Percentiles rank a stretch among this genome's conserved stretches.
These are phyloP conservation scores for Scheffersomyces illinoinensis DNA, from an alignment of 1,139 yeast species.

Conservation along the genomic window DNA sequence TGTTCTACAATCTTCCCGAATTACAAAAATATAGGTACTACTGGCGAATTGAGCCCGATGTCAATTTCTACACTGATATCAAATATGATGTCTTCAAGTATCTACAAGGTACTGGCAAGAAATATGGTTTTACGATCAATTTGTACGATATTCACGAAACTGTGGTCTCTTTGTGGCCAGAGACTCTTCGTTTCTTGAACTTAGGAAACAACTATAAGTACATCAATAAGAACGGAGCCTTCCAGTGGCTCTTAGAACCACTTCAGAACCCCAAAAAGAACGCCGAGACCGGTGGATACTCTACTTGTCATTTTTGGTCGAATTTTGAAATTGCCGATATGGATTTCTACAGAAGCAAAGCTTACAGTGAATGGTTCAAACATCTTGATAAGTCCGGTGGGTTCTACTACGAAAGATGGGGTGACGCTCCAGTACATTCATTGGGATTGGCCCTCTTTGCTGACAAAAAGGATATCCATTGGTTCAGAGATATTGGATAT, in stretches of 20 bases:
- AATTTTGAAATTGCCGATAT: conserved; percentile 82
- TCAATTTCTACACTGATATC: conserved; percentile 63
- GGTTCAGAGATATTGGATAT: conserved; percentile 89
- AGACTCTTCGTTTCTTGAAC: conserved; percentile 58
- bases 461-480: conserved; percentile 68
- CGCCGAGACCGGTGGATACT: conserved; percentile 60
- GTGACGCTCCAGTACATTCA: conserved; percentile 88
- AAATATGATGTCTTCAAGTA: conserved; percentile 78
- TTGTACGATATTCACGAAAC: conserved; percentile 70
- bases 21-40: conserved; percentile 57
- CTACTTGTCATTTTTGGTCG: conserved; percentile 89
- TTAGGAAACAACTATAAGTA: conserved; percentile 61
- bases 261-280: conserved; percentile 60
- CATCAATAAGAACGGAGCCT: conserved; percentile 58
- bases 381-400: conserved; percentile 70
- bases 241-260: conserved; percentile 71
- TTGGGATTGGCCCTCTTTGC: conserved; percentile 75
- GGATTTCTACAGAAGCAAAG: conserved; percentile 72
- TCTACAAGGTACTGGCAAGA: conserved; percentile 61
- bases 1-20: conserved; percentile 63
- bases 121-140: conserved; percentile 70
- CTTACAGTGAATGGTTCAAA: conserved; percentile 66
- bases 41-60: conserved; percentile 83
- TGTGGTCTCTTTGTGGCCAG: conserved; percentile 66
- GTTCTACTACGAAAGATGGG: conserved; percentile 88